Evolutionary conservation across 306 rosid genomes (phyloP).

Genomic region (Myrica gale): DNA sequence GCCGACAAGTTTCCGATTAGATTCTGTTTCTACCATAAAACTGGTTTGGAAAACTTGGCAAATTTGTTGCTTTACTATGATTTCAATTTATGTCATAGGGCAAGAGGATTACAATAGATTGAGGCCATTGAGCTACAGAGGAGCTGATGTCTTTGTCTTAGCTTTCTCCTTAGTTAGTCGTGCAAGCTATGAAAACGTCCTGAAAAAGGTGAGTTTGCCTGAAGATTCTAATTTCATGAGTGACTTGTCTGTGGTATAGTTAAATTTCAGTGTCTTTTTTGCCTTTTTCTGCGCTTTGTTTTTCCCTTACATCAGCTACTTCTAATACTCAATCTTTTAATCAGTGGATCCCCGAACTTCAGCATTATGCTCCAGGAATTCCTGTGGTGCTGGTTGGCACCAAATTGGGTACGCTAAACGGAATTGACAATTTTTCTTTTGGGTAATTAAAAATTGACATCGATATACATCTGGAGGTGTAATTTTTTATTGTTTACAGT

Average conservation of each 20-base stretch:
- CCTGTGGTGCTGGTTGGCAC: constrained; percentile 83
- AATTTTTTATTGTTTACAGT: neutral
- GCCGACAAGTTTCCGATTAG: neutral
- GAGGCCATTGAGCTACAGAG: constrained; percentile 94
- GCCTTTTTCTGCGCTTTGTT: constrained; percentile 5
- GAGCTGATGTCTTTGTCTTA: constrained; percentile 86
- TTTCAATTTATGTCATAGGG: constrained; percentile 47
- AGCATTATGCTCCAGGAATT: constrained; percentile 79
- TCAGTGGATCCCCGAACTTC: constrained; percentile 94
- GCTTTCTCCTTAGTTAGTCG: constrained; percentile 85
- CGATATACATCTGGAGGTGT: neutral
- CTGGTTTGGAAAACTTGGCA: constrained; percentile 17
- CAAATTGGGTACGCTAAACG: constrained; percentile 59
- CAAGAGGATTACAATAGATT: constrained; percentile 92
- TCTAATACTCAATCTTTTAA: constrained; percentile 19
- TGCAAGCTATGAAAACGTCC: constrained; percentile 80
- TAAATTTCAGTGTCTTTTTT: neutral
- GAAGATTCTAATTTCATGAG: neutral
- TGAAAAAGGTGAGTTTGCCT: constrained; percentile 59
- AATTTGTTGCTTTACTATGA: constrained; percentile 22
- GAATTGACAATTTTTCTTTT: no score
- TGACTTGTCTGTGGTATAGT: neutral
- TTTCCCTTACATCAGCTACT: constrained; percentile 17
- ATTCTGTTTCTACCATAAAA: constrained; percentile 9
- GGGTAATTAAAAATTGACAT: no score